Evolutionary conservation across 2,329 filamentous ascomycete genomes (phyloP), one percentile per base, ranked within the genome.

Genomic region (Aspergillus ruber): DNA sequence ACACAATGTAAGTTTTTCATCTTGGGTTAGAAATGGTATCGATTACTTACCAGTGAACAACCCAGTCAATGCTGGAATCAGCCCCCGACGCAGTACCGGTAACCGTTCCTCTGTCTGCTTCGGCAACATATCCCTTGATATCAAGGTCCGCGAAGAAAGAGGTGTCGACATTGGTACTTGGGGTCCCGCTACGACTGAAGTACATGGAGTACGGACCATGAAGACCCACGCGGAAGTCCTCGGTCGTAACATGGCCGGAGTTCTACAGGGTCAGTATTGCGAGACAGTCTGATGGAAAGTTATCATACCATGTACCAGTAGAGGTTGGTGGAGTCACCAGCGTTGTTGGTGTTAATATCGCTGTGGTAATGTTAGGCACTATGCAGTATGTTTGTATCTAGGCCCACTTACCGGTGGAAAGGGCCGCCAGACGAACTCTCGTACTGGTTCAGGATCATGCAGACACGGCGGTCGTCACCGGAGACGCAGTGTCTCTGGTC

Each of bases 1-100:
- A 29, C 10, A 12, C 25, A 29, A 29, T 29, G 3, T 12, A 10
- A 29, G 25, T 12, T n/a, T n/a, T n/a, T n/a, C n/a, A n/a, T n/a
- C n/a, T n/a, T n/a, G n/a, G n/a, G n/a, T n/a, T n/a, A n/a, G n/a
- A n/a, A n/a, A n/a, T n/a, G n/a, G n/a, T n/a, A n/a, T n/a, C n/a
- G n/a, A n/a, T n/a, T n/a, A n/a, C n/a, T n/a, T 48, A 72, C 83
- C 82, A 86, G 64, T 86, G 82, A 1, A 86, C 68, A 3, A 85
- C 82, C 42, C 68, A 72, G 49, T 80, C 69, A 60, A 81, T 76
- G 13, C 65, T 69, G 15, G 71, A 73, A 1, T 69, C 56, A 12
- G 84, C 71, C 2, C 83, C 83, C 0, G 76, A 76, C 6, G 80
- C 83, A 6, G 73, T 83, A 3, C 83, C 83, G 1, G 71, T 73